Percentiles rank a stretch among this genome's conserved stretches.
phyloP scores from a whole-genome alignment of 208 protist genomes.

The Wallacemonas rigidus region DNA sequence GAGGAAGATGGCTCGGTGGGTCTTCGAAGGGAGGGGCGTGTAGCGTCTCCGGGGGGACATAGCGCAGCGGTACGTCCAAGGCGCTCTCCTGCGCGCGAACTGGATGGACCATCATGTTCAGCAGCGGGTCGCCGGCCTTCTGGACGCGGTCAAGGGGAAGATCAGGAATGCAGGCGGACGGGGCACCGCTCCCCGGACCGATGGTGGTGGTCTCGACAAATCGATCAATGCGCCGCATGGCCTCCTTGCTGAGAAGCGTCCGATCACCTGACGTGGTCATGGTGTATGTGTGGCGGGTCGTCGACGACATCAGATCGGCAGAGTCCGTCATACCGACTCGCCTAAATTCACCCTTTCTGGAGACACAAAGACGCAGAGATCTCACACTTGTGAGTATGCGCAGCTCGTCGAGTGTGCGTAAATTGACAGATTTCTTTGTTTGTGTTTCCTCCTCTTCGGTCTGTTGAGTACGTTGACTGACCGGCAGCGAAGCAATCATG shows the following conservation, averaged over 20 bases:
- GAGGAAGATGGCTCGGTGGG: conserved; percentile 54
- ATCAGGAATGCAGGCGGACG: conserved; percentile 51
- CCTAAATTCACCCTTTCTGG: too few species aligned
- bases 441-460: too few species aligned
- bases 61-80: conserved; percentile 81
- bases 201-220: conserved; percentile 53
- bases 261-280: conserved; percentile 48
- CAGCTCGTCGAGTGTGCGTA: too few species aligned
- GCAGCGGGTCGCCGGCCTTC: conserved; percentile 48
- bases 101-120: conserved; percentile 46
- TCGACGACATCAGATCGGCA: conserved; percentile 33
- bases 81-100: conserved; percentile 61
- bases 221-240: conserved; percentile 56
- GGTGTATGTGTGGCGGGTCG: conserved; percentile 55
- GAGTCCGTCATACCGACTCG: neutral
- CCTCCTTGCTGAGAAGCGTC: conserved; percentile 50
- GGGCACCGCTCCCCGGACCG: conserved; percentile 23
- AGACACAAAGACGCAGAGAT: too few species aligned
- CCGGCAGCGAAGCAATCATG: too few species aligned
- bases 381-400: too few species aligned
- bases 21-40: conserved; percentile 68
- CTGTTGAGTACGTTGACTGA: too few species aligned
- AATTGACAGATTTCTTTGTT: too few species aligned
- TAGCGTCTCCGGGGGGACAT: conserved; percentile 71
- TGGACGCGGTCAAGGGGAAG: conserved; percentile 62